Evolutionary conservation across 2,329 filamentous ascomycete genomes (phyloP).

Genomic region (Phaeosphaeria sp.): DNA sequence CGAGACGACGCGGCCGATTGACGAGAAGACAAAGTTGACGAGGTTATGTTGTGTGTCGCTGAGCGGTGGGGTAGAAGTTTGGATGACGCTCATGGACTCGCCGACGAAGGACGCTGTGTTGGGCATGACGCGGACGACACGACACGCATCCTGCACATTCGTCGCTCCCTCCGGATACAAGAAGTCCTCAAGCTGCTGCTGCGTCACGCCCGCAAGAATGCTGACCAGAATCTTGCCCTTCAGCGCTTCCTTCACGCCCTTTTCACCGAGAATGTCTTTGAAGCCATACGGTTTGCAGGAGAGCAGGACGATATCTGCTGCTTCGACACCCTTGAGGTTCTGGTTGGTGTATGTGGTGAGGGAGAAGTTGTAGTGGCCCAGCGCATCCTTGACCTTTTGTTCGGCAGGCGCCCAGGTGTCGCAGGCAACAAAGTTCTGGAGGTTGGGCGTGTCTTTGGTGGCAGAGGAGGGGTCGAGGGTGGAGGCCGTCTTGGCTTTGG

Average conservation of each 20-base stretch:
- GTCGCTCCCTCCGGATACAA: constrained; percentile 62
- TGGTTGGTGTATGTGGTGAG: constrained; percentile 74
- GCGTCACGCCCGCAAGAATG: constrained; percentile 79
- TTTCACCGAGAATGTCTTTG: constrained; percentile 68
- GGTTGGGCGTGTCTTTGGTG: constrained; percentile 52
- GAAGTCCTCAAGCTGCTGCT: constrained; percentile 69
- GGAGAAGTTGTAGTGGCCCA: constrained; percentile 67
- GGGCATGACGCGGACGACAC: constrained; percentile 80
- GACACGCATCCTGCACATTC: constrained; percentile 57
- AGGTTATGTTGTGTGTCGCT: constrained; percentile 61
- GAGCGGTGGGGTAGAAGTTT: constrained; percentile 66
- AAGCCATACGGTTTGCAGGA: constrained; percentile 83
- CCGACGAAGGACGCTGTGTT: constrained; percentile 82
- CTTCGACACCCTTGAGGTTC: constrained; percentile 71
- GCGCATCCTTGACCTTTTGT: constrained; percentile 70
- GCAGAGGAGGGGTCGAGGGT: constrained; percentile 50
- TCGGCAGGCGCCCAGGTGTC: constrained; percentile 74
- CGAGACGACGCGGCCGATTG: constrained; percentile 73
- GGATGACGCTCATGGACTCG: constrained; percentile 82
- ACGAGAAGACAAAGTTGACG: constrained; percentile 78
- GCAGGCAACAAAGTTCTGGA: constrained; percentile 80
- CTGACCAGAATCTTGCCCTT: constrained; percentile 81
- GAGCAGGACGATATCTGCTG: constrained; percentile 77
- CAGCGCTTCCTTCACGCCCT: constrained; percentile 75
- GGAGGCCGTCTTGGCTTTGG: constrained; percentile 47